Evolutionary conservation across 108 stramenopile genomes (phyloP), one percentile per base, ranked within the genome.

Genomic region (Aurantiochytrium sp.): DNA sequence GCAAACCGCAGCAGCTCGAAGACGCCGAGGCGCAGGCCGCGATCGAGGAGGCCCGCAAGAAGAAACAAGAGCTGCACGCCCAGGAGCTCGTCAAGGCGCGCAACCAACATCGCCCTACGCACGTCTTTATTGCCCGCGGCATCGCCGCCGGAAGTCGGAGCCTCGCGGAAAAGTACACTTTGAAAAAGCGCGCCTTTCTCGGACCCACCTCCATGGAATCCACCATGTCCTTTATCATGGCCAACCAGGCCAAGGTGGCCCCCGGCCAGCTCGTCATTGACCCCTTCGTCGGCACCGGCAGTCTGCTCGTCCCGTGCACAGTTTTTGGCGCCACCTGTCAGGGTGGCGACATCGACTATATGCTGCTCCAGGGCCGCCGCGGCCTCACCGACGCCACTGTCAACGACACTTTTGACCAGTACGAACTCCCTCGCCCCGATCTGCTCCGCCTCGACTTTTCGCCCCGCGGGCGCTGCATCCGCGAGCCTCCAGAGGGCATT

Each of bases 141-240:
- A 34, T 65, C 34, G 59, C 59, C 27, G 24, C 27, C 1, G 59
- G 59, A 34, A 65, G 34, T 4, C 32, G 59, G 15, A 65, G 34
- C 12, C 59, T 65, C 34, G 59, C 34, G 59, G 59, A 65, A 41
- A 0, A 12, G 55, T 97, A 94, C 89, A 94, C 93, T 81, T 89
- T 99, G 52, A 98, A 97, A 89, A 95, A 95, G 86, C 93, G 99
- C 59, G 45, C 88, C 5, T 99, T 97, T 89, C 92, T 99, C 0
- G 99, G 99, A 1, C 99, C 99, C 5, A 99, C 99, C 4, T 95
- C 95, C n/a, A 95, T 99, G 96, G 99, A 99, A 89, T 92, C 96
- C 36, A 97, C 97, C 65, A 92, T 99, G 6, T 91, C 94, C 59
- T 93, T 98, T 39, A 92, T 99, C 86, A 97, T 99, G 97, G 95